Evolutionary conservation across 2,329 filamentous ascomycete species (phyloP).

Genomic region (Epichloe festucae): DNA sequence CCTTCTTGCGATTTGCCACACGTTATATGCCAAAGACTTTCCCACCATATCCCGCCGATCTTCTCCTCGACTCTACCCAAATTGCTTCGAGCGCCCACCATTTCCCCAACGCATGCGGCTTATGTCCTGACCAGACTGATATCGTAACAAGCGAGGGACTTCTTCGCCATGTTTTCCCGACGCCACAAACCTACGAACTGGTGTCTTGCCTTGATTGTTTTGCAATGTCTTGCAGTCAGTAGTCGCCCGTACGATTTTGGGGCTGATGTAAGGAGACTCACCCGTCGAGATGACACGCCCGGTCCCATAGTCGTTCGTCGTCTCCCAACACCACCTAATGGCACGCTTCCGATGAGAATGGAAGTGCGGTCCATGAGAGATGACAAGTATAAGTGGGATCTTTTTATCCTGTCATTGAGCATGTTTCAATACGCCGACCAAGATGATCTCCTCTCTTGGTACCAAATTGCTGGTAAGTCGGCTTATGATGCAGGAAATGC

Average conservation of each 20-base stretch:
- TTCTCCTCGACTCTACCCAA: background rate
- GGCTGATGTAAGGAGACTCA: constrained; percentile 26
- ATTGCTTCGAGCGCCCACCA: no score
- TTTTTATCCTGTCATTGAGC: constrained; percentile 63
- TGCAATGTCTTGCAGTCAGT: constrained; percentile 5
- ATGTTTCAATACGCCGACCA: constrained; percentile 59
- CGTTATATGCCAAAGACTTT: background rate
- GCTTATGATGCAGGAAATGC: background rate
- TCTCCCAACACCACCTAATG: constrained; percentile 26
- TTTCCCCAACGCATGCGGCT: background rate
- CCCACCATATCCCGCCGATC: background rate
- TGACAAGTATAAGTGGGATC: constrained; percentile 56
- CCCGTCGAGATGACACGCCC: constrained; percentile 26
- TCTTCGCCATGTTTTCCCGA: constrained; percentile 3
- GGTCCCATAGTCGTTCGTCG: constrained; percentile 29
- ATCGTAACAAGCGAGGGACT: background rate
- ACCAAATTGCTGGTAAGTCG: constrained; percentile 57
- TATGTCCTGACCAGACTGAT: background rate
- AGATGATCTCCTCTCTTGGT: constrained; percentile 54
- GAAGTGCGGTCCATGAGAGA: constrained; percentile 56
- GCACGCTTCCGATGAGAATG: constrained; percentile 35
- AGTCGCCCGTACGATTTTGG: constrained; percentile 37
- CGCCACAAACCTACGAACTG: background rate
- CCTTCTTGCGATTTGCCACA: background rate
- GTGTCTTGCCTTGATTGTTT: background rate